Conservation (phyloP, 129 eudicot species). For the Scalesia atractyloides region DNA sequence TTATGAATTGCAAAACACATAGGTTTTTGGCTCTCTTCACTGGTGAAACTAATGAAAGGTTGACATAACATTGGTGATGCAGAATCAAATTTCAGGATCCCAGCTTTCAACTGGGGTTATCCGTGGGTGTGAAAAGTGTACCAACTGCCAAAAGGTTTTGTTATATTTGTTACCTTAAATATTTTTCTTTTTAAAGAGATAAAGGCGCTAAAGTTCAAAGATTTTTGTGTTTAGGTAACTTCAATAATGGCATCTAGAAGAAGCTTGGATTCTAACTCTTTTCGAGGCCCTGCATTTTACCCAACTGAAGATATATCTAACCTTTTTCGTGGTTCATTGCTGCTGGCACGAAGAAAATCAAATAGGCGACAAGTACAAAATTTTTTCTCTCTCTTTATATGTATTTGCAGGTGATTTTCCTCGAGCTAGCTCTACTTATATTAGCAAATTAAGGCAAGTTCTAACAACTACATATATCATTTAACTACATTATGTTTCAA, state of each 20-base stretch:
- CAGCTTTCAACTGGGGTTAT: constrained; percentile 73
- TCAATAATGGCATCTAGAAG: constrained; percentile 86
- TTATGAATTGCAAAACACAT: too few species aligned
- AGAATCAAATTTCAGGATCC: constrained; percentile 44
- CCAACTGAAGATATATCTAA: constrained; percentile 78
- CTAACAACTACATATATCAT: too few species aligned
- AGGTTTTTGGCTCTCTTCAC: too few species aligned
- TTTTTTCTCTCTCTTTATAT: too few species aligned
- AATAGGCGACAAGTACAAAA: too few species aligned
- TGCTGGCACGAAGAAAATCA: too few species aligned
- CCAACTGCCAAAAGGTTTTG: constrained; percentile 79
- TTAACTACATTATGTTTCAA: too few species aligned
- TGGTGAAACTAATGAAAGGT: too few species aligned
- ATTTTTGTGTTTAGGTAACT: constrained; percentile 56
- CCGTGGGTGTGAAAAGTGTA: constrained; percentile 76
- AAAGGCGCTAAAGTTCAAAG: constrained; percentile 11
- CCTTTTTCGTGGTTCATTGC: background rate
- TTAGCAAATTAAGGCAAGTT: too few species aligned
- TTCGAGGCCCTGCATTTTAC: constrained; percentile 89
- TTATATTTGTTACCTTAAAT: background rate
- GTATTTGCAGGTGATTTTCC: too few species aligned
- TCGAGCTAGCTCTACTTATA: too few species aligned
- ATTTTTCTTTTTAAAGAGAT: too few species aligned
- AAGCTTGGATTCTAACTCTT: constrained; percentile 71
- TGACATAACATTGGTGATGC: constrained; percentile 27